Evolutionary conservation across 2,329 filamentous ascomycete species (phyloP), one percentile per base, ranked within the genome.

Genomic region (Colletotrichum sp.): DNA sequence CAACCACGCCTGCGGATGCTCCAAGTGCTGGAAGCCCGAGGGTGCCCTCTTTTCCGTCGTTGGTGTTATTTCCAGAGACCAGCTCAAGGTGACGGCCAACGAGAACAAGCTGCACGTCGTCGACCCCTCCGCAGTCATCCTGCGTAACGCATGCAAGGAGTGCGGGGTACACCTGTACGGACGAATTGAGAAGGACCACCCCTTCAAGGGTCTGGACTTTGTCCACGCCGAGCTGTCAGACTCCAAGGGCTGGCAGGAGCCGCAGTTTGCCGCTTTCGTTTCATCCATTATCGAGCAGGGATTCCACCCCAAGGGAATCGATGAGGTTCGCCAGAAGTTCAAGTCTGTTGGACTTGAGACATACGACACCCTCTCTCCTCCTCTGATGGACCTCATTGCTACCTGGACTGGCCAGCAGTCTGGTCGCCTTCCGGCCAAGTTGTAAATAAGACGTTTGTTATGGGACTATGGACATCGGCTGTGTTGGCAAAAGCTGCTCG

Each of bases 1-100:
- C 87, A 94, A 94, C 87, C 93, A 94, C 84, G 92, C 91, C 71
- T 94, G 93, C 84, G 92, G 92, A 77, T 94, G 93, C 85, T 93
- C 92, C 71, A 93, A 94, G 83, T 94, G 93, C 89, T 94, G 92
- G 92, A 94, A 94, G 83, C 93, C 93, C 7, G 74, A 83, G 3
- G 91, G 91, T 34, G 87, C 92, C 1, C 88, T 94, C 76, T 94
- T 94, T 87, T 90, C 90, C 76, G 80, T 94, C 78, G 88, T 94
- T 64, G 92, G 85, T 74, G 92, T 94, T 69, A 84, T 94, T 4
- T 89, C 93, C 8, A 82, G 83, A 9, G 88, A 90, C 67, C 86
- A 90, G 67, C 77, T 94, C 64, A 80, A 81, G 24, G 90, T 94
- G 21, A 90, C 90, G 0, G 88, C 91, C 79, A 90, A 93, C 84